Base-by-base conservation (phyloP, 2,329 filamentous ascomycete genomes). In the Aureobasidium sp. region DNA sequence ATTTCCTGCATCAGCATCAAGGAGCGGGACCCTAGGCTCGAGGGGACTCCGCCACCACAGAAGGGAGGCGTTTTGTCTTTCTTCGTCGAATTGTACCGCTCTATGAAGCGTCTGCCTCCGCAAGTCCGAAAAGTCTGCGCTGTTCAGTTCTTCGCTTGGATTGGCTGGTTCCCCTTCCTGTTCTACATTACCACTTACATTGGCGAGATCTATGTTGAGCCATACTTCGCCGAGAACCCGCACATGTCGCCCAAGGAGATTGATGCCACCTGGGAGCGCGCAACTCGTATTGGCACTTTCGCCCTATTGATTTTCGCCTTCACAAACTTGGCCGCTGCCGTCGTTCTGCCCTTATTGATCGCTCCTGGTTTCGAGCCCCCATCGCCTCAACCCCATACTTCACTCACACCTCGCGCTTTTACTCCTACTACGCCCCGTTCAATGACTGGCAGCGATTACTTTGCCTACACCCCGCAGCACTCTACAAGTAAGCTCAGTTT, bases 171-270 rank as follows among this genome's bases (percentile, higher is more conserved):
- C 70, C 92, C 92, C 0, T 66, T 65, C 51, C 81, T 97, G 2
- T 97, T 96, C 77, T 97, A 97, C 78, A 91, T 91, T 5, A 96
- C 92, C 1, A 95, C 91, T 20, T 97, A 94, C 73, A 88, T 97
- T 67, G 92, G 90, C 65, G 91, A 96, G 71, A 89, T 97, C 62
- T 96, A 96, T 69, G 89, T 91, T 20, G 88, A 96, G 71, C 91
- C 91, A 0, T 89, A 83, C 67, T 86, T 97, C 57, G 81, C 86
- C 66, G 78, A 83, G 57, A 89, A 96, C 67, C 92, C 91, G 0
- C 77, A 93, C 72, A 87, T 96, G 80, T 83, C 86, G 0, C 82
- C 87, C 0, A 81, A 83, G 17, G 86, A 97, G 69, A 85, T 97
- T 63, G 87, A 96, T 69, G 76, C 80, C 55, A 81, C 92, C 1